Percentiles rank a stretch among this genome's conserved stretches.
phyloP scores from a whole-genome alignment of 331 rosid genomes.

The Spiraea crenata region DNA sequence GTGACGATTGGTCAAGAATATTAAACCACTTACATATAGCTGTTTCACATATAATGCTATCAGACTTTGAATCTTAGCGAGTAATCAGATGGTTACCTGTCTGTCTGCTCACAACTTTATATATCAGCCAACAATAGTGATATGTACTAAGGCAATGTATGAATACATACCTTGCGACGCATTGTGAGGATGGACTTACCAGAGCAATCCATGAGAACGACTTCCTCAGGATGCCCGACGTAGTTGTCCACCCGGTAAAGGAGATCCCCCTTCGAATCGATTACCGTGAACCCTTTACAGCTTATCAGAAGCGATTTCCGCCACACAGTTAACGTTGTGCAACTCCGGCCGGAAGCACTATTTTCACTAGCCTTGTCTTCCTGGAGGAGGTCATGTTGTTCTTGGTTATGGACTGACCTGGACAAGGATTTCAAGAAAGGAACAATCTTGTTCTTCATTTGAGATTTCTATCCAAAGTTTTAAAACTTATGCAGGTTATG shows the following conservation, averaged over 20 bases:
- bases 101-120: too few species aligned
- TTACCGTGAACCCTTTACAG: constrained; percentile 85
- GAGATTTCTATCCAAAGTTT: not conserved
- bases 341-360: not conserved
- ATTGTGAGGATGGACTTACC: constrained; percentile 67
- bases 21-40: not conserved
- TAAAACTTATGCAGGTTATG: not conserved
- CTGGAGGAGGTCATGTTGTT: constrained; percentile 23
- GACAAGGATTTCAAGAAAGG: constrained; percentile 44
- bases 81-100: too few species aligned
- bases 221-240: constrained; percentile 50
- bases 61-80: too few species aligned
- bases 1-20: not conserved
- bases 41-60: not conserved
- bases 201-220: constrained; percentile 78
- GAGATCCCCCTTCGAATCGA: constrained; percentile 67
- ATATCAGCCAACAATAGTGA: too few species aligned
- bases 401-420: constrained; percentile 59
- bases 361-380: constrained; percentile 3
- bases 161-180: constrained; percentile 49
- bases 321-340: constrained; percentile 67
- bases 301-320: constrained; percentile 64
- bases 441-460: constrained; percentile 35
- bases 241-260: constrained; percentile 84
- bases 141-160: too few species aligned